Base-by-base conservation (phyloP, 2,329 filamentous ascomycete genomes). In the Cladorrhinum sp. region DNA sequence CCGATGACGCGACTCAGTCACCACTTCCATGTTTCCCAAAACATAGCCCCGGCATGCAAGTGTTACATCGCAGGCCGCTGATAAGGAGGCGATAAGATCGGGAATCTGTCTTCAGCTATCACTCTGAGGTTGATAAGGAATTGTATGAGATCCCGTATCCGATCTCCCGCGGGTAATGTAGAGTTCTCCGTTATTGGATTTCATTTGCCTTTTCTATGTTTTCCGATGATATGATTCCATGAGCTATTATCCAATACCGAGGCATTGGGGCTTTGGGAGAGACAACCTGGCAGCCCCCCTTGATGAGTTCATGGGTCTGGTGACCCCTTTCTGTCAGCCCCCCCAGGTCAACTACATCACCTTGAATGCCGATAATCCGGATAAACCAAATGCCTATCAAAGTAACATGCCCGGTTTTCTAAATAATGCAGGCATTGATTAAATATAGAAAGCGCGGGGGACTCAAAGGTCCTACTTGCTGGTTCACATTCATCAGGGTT, bases 1-100 rank as follows among this genome's bases (percentile, higher is more conserved):
- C 58, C 51, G 58, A 51, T 56, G 58, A 52, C 58, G 52, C 58
- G 58, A 56, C 28, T 60, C 51, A 59, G 23, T 33, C 42, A 18
- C 58, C 58, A 23, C 55, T 21, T 55, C 30, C 12, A 46, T 26
- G 23, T 46, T 36, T 55, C 33, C 49, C 48, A 26, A 49, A n/a
- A n/a, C n/a, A n/a, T n/a, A n/a, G n/a, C 49, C 21, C 18, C 53
- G 12, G 53, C 21, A 42, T n/a, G n/a, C n/a, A n/a, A n/a, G 36
- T 30, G 39, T 57, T 48, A 18, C 39, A 48, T 48, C n/a, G 21
- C n/a, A 23, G 18, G 14, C 39, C 18, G 51, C 12, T 36, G 36
- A 21, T 55, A 39, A 48, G 33, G 26, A 28, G 36, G n/a, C 21
- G 54, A 48, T 48, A 57, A 57, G 7, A 36, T 42, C 39, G 24